These are phyloP conservation scores for Malus hybrid DNA, from an alignment of 331 rosid species.

Conservation along the genomic window DNA sequence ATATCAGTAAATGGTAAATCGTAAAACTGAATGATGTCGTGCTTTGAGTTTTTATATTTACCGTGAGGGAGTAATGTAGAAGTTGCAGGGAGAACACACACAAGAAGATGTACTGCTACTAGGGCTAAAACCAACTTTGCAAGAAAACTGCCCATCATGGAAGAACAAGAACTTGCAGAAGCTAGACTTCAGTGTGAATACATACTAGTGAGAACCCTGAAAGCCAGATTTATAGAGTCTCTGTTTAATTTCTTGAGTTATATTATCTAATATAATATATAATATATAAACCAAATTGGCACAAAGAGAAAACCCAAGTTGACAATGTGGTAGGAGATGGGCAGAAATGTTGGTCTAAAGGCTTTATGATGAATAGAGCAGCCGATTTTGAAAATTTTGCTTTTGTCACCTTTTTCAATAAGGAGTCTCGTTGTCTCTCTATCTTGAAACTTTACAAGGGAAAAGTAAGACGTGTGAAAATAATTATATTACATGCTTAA, in stretches of 20 bases:
- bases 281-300: background rate
- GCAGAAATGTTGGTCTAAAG: background rate
- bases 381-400: background rate
- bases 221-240: background rate
- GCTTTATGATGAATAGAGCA: background rate
- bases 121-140: background rate
- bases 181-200: background rate
- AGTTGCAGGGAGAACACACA: background rate
- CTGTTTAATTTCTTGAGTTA: background rate
- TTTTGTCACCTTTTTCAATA: background rate
- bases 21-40: too few species aligned
- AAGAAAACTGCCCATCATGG: background rate
- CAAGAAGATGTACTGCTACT: background rate
- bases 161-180: background rate
- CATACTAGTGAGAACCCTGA: background rate
- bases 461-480: background rate
- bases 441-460: too few species aligned
- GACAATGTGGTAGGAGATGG: background rate
- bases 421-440: too few species aligned
- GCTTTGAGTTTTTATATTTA: background rate
- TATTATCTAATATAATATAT: background rate
- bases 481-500: too few species aligned
- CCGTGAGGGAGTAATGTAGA: background rate
- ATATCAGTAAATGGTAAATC: too few species aligned
- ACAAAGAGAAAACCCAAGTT: background rate